Conservation (phyloP, 2,329 filamentous ascomycete species). For the Hypoxylon sp. region DNA sequence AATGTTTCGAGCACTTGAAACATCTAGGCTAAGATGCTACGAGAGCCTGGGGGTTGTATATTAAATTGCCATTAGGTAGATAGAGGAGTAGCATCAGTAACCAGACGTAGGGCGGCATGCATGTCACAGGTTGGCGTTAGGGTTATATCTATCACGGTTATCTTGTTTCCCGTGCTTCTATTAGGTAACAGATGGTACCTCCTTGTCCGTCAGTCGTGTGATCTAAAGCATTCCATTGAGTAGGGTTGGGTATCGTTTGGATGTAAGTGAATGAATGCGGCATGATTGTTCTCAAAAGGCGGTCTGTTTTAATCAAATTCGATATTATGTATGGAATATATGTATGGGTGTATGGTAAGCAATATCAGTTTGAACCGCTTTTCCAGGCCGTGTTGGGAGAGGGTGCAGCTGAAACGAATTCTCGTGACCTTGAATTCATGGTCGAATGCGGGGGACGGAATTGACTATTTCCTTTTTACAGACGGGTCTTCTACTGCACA, state of each 20-base stretch:
- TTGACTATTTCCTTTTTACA: too few species aligned
- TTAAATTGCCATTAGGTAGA: conserved; percentile 18
- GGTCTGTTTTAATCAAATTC: conserved; percentile 41
- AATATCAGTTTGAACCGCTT: conserved; percentile 28
- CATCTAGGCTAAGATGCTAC: conserved; percentile 8
- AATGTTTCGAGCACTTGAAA: conserved; percentile 8
- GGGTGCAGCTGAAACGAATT: conserved; percentile 26
- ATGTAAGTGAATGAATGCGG: conserved; percentile 20
- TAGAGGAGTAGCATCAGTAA: conserved; percentile 7
- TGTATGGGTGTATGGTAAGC: conserved; percentile 34
- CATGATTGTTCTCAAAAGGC: conserved; percentile 30
- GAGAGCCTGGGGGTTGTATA: conserved; percentile 19
- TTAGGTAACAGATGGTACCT: conserved; percentile 18
- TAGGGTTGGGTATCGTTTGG: conserved; percentile 29
- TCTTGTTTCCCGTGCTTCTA: conserved; percentile 14
- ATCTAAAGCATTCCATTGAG: conserved; percentile 12
- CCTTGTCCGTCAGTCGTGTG: conserved; percentile 24
- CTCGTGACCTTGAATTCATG: conserved; percentile 30
- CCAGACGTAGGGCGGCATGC: conserved; percentile 17
- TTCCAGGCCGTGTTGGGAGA: conserved; percentile 25
- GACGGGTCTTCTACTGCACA: too few species aligned
- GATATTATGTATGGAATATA: conserved; percentile 27
- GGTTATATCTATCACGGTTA: conserved; percentile 12
- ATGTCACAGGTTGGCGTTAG: conserved; percentile 25
- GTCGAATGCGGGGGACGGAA: conserved; percentile 11